These are phyloP conservation scores for Boletus tylopilopsis DNA, from an alignment of 768 basidiomycete genomes.

Conservation along the genomic window DNA sequence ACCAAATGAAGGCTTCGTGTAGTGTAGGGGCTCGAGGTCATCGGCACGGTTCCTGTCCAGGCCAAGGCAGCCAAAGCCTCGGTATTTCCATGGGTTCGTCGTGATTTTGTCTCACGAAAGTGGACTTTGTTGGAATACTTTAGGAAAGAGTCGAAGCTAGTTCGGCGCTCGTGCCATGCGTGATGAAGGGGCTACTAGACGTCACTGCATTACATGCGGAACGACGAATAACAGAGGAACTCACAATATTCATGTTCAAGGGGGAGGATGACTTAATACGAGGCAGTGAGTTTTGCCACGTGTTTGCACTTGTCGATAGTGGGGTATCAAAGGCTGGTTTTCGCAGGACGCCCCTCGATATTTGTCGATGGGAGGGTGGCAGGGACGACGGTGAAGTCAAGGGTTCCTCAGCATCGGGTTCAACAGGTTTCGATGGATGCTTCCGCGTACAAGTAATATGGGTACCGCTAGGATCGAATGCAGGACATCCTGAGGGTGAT, in stretches of 20 bases:
- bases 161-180: constrained; percentile 26
- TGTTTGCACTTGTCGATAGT: background rate
- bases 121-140: background rate
- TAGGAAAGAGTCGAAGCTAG: constrained; percentile 11
- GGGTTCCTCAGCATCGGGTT: constrained; percentile 2
- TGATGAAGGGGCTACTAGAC: constrained; percentile 28
- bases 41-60: constrained; percentile 23
- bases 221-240: background rate
- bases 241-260: constrained; percentile 25
- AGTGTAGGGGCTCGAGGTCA: background rate
- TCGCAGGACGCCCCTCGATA: background rate
- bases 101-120: constrained; percentile 1
- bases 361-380: background rate
- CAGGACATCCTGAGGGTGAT: background rate
- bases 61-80: constrained; percentile 33
- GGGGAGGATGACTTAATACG: constrained; percentile 25
- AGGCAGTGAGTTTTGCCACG: constrained; percentile 14
- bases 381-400: background rate
- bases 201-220: constrained; percentile 10
- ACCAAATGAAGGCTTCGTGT: background rate
- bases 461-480: background rate
- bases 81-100: constrained; percentile 16
- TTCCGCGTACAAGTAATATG: background rate
- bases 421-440: constrained; percentile 4
- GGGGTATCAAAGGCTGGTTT: constrained; percentile 5